Evolutionary conservation across 2,329 filamentous ascomycete species (phyloP), one percentile per base, ranked within the genome.

Genomic region (Capronia epimyces): DNA sequence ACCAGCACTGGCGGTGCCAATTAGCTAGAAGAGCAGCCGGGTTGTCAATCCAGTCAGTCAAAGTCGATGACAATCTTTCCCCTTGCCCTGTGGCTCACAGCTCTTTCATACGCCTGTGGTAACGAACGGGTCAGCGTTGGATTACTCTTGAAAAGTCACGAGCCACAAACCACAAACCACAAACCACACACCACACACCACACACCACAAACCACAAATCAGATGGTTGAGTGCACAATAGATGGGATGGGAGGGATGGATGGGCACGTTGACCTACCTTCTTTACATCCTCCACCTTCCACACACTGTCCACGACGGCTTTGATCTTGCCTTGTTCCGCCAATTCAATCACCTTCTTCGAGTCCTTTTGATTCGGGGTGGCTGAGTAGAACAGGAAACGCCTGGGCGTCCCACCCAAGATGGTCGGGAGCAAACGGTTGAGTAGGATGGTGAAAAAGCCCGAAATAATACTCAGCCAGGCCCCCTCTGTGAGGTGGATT

Each of bases 281-380:
- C 8, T 39, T 22, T 3, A 55, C 63, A 36, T 72, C 58, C 13
- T 69, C 66, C 50, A 73, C 68, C 3, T 58, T 47, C 62, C 69
- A 69, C 25, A 66, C 59, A 31, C 65, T 68, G 46, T 72, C 71
- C 20, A 71, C 59, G 10, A 69, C 62, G 2, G 66, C 60, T 13
- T 60, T 67, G 6, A 72, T 36, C 20, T 67, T 62, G 3, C 68
- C 72, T 50, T 53, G 64, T 0, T 56, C 62, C 29, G 68, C 60
- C 12, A 61, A 53, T 56, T 68, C 60, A 40, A 70, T 61, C 43
- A 66, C 60, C 37, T 64, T 63, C 21, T 63, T 56, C 34, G 65
- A 65, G 15, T 45, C 37, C 3, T 29, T 31, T 5, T 20, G 34
- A 10, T 9, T 34, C 21, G 43, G 43, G 3, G 20, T 46, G 18